A percentile compares a stretch with the other conserved stretches of the same genome.
Evolutionary conservation across 805 yeast genomes (phyloP).

Genomic region (Nakazawaea ernobii): DNA sequence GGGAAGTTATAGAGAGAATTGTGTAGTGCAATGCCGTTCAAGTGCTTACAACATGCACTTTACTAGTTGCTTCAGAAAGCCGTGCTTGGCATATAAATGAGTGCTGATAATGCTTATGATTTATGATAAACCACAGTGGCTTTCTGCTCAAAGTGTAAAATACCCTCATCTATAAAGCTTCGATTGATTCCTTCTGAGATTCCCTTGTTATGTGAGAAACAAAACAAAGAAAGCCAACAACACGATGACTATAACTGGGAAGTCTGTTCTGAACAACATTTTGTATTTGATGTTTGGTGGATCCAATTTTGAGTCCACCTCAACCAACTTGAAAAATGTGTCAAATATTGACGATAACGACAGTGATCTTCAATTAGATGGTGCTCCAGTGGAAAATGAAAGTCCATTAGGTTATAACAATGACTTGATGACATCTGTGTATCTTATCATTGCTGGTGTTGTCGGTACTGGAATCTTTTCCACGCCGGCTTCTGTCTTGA

Average conservation of each 20-base stretch:
- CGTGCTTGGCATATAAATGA: too few relatives aligned
- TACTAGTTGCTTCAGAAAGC: too few relatives aligned
- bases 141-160: too few relatives aligned
- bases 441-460: conserved; percentile 61
- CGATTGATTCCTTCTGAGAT: background rate
- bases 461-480: conserved; percentile 76
- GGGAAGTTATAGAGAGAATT: too few relatives aligned
- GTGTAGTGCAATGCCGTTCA: too few relatives aligned
- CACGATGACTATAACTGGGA: background rate
- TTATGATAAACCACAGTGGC: too few relatives aligned
- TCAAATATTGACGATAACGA: background rate
- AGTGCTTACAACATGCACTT: too few relatives aligned
- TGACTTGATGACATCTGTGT: conserved; percentile 55
- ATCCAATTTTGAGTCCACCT: background rate
- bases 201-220: background rate
- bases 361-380: conserved; percentile 14
- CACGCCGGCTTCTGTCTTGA: conserved; percentile 57
- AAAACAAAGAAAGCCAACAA: background rate
- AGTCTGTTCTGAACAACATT: background rate
- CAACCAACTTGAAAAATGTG: background rate
- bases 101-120: too few relatives aligned
- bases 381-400: conserved; percentile 35
- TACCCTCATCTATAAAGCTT: too few relatives aligned
- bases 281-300: background rate
- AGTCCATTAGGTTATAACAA: conserved; percentile 36